These are phyloP conservation scores for Coemansia sp. DNA, from an alignment of 192 early-diverging fungal species.

Conservation along the genomic window DNA sequence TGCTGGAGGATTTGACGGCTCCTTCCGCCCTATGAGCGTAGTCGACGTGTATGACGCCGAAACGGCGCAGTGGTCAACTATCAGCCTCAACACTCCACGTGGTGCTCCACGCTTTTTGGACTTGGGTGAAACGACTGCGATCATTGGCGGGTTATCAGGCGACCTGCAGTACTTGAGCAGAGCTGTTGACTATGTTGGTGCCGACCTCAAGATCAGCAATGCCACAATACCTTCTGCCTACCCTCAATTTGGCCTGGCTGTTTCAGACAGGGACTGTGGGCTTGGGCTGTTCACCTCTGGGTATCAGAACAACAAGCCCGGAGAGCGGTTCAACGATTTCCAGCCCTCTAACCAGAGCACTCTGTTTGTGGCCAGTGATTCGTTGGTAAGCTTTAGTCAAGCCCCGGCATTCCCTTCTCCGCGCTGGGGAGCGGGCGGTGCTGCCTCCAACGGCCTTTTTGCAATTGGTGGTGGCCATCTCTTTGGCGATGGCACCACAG, in stretches of 20 bases:
- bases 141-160: constrained; percentile 47
- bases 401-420: constrained; percentile 37
- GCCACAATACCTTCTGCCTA: constrained; percentile 14
- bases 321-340: constrained; percentile 54
- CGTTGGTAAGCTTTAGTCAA: neutral
- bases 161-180: constrained; percentile 52
- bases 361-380: constrained; percentile 9
- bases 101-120: constrained; percentile 38
- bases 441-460: constrained; percentile 50
- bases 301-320: constrained; percentile 49
- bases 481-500: constrained; percentile 20
- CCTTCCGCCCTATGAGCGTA: constrained; percentile 28
- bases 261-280: constrained; percentile 17
- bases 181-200: constrained; percentile 37
- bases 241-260: constrained; percentile 44
- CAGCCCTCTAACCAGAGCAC: constrained; percentile 42
- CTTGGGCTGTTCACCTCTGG: constrained; percentile 35
- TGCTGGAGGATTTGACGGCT: constrained; percentile 45
- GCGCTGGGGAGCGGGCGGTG: constrained; percentile 45
- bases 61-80: constrained; percentile 32
- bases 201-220: constrained; percentile 13
- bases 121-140: constrained; percentile 22
- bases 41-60: constrained; percentile 51
- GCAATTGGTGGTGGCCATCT: constrained; percentile 46
- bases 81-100: constrained; percentile 21